Conservation (phyloP, 768 basidiomycete species). For the Dioszegia hungarica region DNA sequence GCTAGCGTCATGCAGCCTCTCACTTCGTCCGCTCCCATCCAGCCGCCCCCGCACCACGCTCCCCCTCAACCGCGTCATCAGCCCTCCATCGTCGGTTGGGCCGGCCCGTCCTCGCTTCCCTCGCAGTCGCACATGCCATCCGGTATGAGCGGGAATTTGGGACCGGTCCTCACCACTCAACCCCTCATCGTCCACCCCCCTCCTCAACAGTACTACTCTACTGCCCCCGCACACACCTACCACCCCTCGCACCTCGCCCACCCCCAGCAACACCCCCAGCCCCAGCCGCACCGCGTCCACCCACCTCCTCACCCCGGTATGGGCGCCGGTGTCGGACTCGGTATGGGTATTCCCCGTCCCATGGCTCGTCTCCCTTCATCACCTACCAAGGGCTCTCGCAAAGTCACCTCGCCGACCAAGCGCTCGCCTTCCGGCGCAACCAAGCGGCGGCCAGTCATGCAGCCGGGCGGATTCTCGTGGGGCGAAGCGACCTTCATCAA, state of each 20-base stretch:
- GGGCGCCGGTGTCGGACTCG: constrained; percentile 1
- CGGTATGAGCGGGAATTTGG: constrained; percentile 7
- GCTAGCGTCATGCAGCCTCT: constrained; percentile 32
- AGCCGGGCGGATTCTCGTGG: constrained; percentile 31
- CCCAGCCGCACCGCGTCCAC: constrained; percentile 23
- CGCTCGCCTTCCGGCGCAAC: constrained; percentile 26
- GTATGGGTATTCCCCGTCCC: constrained; percentile 13
- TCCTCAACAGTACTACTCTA: constrained; percentile 20
- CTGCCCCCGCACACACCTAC: constrained; percentile 1
- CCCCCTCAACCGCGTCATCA: constrained; percentile 1
- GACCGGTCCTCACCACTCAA: constrained; percentile 14
- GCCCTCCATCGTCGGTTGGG: constrained; percentile 35
- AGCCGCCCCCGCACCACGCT: neutral
- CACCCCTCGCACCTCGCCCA: neutral
- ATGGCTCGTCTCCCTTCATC: constrained; percentile 30
- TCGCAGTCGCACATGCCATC: neutral
- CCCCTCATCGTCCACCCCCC: constrained; percentile 38
- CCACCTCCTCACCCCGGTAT: constrained; percentile 35
- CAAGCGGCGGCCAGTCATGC: constrained; percentile 1
- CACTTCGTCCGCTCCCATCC: neutral
- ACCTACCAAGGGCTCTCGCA: constrained; percentile 9
- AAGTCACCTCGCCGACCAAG: constrained; percentile 24
- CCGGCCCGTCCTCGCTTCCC: constrained; percentile 21
- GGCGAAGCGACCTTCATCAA: constrained; percentile 48
- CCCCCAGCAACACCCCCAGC: neutral